Base-by-base conservation (phyloP, 2,329 filamentous ascomycete genomes). In the Ophiosphaerella herpotricha region DNA sequence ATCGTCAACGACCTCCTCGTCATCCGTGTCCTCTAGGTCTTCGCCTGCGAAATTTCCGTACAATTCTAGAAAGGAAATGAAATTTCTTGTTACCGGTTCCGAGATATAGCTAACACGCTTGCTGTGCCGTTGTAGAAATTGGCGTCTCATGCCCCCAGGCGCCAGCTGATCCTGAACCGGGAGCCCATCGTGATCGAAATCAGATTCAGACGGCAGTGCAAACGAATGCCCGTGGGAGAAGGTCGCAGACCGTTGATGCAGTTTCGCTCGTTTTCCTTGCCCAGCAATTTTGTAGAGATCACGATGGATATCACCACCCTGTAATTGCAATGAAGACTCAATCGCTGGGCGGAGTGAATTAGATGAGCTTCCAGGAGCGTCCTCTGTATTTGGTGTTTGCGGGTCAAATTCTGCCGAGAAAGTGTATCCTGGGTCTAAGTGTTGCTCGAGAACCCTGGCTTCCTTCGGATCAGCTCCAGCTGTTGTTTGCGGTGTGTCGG, bases 1-100 rank as follows among this genome's bases (percentile, higher is more conserved):
- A 2, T 81, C 79, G 8, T 78, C 77, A 14, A 81, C 79, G 18
- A 77, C 73, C 23, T 81, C 75, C 18, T 81, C 82, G 52, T 89
- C 86, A 26, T 82, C 81, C 0, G 79, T 77, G 47, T 83, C 81
- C 32, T 75, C 77, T 16, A 83, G 71, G 52, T 91, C 86, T 68
- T 91, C 88, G 43, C 88, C 88, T 3, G 88, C 88, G 69, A 91
- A 91, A 59, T 83, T 85, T 1, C 88, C 88, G 64, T 91, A 91
- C 0, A 91, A 76, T 51, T 89, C 86, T 18, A 91, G 76, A 57
- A 91, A 91, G 47, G 89, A 87, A 56, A 90, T 83, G 66, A 91
- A 91, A 64, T 85, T 88, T 51, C 79, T 78, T 1, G 87, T 86
- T 18, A 89, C 80, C 7, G 86, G 82, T 14, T 80, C 75, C 13